Base-by-base conservation (phyloP, 495 filamentous ascomycete genomes). In the Schizothecium vesticola region DNA sequence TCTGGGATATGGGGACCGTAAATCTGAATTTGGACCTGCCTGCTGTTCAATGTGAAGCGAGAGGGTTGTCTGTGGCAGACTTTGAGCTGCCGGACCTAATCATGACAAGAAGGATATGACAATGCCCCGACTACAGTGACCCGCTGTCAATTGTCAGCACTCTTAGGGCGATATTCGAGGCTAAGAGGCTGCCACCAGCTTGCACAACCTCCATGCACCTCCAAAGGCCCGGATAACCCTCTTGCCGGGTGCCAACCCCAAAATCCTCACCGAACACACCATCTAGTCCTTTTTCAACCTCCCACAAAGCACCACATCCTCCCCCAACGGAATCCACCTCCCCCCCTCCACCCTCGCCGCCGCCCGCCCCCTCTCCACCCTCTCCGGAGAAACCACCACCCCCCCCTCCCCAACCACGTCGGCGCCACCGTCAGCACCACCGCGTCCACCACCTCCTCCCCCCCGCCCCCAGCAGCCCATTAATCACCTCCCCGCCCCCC, bases 351-450 rank as follows among this genome's bases (percentile, higher is more conserved):
- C 19, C 56, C 65, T 59, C 25, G 36, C 22, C 21, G 65, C 56
- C 24, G 63, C 19, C 12, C 7, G n/a, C 16, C 33, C 33, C 33
- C 25, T 25, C 26, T 28, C 64, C 31, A 43, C 29, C n/a, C 65
- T 24, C 57, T 59, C 43, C 33, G 89, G 91, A 65, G 84, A 85
- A n/a, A 95, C 89, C 3, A 83, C 81, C 21, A 95, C 92, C 12
- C 92, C 91, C 91, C 91, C 66, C 84, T 79, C n/a, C 93, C 93
- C 9, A 97, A 82, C 82, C 91, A 96, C 1, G 86, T 90, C 9
- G 93, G 93, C 1, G 93, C 92, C 70, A 96, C 84, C 0, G 93
- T 96, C 67, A 95, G 82, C 69, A 97, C 86, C 43, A 95, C 87
- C 4, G 87, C 87, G 70, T 87, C 82, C 64, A 97, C 82, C 24